phyloP scores from a whole-genome alignment of 1,284 basidiomycete species.

The Abortiporus biennis region DNA sequence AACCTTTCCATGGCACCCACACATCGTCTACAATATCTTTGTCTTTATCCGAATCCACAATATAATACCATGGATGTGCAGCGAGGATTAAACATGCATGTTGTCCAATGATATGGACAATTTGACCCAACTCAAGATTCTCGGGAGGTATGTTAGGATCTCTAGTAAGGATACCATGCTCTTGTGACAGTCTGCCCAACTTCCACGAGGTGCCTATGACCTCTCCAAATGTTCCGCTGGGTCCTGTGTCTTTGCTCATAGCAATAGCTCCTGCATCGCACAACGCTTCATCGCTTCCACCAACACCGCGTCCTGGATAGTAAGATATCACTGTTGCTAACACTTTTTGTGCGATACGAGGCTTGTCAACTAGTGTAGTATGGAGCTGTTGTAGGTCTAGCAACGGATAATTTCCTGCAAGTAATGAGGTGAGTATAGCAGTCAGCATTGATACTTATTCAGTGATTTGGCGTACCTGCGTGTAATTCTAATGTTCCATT shows the following conservation, averaged over 20 bases:
- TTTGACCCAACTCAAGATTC: constrained; percentile 50
- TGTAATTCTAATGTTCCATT: constrained; percentile 67
- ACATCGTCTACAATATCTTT: constrained; percentile 66
- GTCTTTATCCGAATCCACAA: constrained; percentile 57
- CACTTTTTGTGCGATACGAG: constrained; percentile 62
- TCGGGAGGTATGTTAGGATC: constrained; percentile 24
- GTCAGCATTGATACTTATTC: not conserved
- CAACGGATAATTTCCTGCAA: constrained; percentile 79
- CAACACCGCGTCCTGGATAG: constrained; percentile 62
- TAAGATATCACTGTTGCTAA: constrained; percentile 70
- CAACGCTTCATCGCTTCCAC: constrained; percentile 66
- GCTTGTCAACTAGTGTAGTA: constrained; percentile 56
- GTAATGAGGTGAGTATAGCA: not conserved
- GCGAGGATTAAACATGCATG: constrained; percentile 78
- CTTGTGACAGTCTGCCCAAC: constrained; percentile 71
- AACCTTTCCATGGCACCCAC: constrained; percentile 90
- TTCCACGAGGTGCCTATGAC: constrained; percentile 68
- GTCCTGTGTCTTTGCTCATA: constrained; percentile 82
- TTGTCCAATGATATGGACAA: constrained; percentile 65
- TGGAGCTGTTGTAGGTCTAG: constrained; percentile 81
- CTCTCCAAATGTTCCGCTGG: constrained; percentile 64
- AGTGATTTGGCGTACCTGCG: constrained; percentile 43
- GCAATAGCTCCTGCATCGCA: constrained; percentile 81
- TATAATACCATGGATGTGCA: constrained; percentile 76
- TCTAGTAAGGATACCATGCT: constrained; percentile 67